Percentiles rank a stretch among this genome's conserved stretches.
Evolutionary conservation across 352 stramenopile genomes (phyloP).

Genomic region (Phytophthora tubulina): DNA sequence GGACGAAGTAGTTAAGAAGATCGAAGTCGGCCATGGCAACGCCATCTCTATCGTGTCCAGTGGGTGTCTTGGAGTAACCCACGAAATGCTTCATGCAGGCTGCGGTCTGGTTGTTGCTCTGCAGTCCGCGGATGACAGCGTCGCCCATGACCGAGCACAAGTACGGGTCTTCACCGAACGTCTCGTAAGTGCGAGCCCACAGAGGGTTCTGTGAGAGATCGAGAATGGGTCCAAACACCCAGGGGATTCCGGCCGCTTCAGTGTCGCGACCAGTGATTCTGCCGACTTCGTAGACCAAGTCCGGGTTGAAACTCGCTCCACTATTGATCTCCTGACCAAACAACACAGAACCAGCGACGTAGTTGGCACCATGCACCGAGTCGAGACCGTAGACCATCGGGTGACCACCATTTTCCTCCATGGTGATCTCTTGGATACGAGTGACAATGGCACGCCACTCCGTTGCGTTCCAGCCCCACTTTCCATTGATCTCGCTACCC

Average conservation of each 20-base stretch:
- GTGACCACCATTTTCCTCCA: slow-evolving; percentile 65
- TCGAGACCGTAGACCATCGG: slow-evolving; percentile 91
- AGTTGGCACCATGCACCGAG: slow-evolving; percentile 93
- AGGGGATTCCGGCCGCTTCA: slow-evolving; percentile 86
- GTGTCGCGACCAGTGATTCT: slow-evolving; percentile 87
- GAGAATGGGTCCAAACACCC: slow-evolving; percentile 90
- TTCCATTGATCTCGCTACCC: slow-evolving; percentile 27
- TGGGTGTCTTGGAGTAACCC: slow-evolving; percentile 82
- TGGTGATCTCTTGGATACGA: slow-evolving; percentile 81
- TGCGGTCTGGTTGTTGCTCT: slow-evolving; percentile 70
- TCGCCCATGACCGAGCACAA: slow-evolving; percentile 77
- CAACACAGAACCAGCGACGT: slow-evolving; percentile 81
- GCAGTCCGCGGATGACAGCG: slow-evolving; percentile 80
- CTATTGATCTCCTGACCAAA: slow-evolving; percentile 92
- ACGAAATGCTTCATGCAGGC: slow-evolving; percentile 92
- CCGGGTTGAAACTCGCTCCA: slow-evolving; percentile 89
- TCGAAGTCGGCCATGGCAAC: slow-evolving; percentile 78
- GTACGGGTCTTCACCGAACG: slow-evolving; percentile 93
- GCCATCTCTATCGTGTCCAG: slow-evolving; percentile 82
- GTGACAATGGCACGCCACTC: slow-evolving; percentile 83
- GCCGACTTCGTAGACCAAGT: slow-evolving; percentile 74
- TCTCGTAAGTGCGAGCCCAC: slow-evolving; percentile 93
- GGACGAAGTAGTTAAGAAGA: slow-evolving; percentile 85
- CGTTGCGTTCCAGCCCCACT: slow-evolving; percentile 58
- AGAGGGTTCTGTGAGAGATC: slow-evolving; percentile 87